Conservation (phyloP, 768 basidiomycete species). For the Tylopilus sp. region DNA sequence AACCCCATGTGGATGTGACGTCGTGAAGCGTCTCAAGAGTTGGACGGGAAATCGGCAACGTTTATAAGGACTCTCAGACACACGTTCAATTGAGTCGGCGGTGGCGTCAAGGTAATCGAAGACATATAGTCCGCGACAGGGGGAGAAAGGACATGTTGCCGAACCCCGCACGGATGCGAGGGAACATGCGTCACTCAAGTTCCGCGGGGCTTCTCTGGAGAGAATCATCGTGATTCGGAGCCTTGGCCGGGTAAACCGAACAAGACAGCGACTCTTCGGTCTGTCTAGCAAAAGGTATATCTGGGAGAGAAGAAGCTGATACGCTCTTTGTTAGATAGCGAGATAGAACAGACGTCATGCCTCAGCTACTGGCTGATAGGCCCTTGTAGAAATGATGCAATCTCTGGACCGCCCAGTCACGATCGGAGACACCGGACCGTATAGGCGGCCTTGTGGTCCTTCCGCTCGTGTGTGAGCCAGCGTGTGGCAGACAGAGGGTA, state of each 20-base stretch:
- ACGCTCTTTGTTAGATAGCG: not conserved
- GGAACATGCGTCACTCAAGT: not conserved
- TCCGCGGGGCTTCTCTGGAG: conserved; percentile 2
- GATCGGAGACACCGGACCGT: not conserved
- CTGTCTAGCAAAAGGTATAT: not conserved
- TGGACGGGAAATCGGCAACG: not conserved
- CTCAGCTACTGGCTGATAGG: too few species aligned
- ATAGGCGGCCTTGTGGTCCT: too few species aligned
- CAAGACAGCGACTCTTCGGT: not conserved
- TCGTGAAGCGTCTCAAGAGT: not conserved
- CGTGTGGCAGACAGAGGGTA: too few species aligned
- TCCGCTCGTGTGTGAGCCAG: too few species aligned
- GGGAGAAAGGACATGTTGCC: conserved; percentile 3
- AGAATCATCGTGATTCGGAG: not conserved
- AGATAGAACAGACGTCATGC: not conserved
- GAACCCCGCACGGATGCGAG: not conserved
- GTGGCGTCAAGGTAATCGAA: not conserved
- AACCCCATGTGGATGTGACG: conserved; percentile 12
- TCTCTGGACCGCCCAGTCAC: too few species aligned
- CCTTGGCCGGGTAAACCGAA: not conserved
- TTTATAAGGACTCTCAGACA: too few species aligned
- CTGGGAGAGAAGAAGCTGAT: too few species aligned
- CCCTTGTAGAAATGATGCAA: too few species aligned
- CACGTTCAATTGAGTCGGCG: too few species aligned
- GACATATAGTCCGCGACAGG: conserved; percentile 7